phyloP scores from a whole-genome alignment of 805 yeast genomes.

The Vanderwaltozyma tropicalis region DNA sequence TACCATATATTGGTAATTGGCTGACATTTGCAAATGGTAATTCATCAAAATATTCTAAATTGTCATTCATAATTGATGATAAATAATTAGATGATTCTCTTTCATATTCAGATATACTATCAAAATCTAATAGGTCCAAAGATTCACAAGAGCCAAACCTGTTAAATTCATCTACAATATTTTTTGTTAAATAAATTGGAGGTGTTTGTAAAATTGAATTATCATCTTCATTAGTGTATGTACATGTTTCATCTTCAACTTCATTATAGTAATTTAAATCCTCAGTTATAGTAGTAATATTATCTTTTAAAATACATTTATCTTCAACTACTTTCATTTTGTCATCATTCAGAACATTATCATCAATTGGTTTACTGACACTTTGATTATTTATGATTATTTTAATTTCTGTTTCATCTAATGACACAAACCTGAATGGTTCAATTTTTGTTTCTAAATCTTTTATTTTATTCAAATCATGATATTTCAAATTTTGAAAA shows the following conservation, averaged over 20 bases:
- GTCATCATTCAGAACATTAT: not conserved
- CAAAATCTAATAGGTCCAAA: not conserved
- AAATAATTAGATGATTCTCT: not conserved
- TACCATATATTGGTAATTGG: too few relatives aligned
- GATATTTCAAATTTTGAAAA: slow-evolving; percentile 5
- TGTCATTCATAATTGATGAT: not conserved
- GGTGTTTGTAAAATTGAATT: slow-evolving; percentile 6
- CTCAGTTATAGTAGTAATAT: not conserved
- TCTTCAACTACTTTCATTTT: not conserved
- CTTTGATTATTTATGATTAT: not conserved
- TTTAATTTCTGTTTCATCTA: slow-evolving; percentile 1
- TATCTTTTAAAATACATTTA: not conserved
- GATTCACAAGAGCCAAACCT: not conserved
- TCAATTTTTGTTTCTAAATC: not conserved
- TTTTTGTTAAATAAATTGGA: slow-evolving; percentile 6
- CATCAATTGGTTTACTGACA: not conserved
- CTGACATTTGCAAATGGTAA: too few relatives aligned
- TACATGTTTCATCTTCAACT: not conserved
- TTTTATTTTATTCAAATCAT: slow-evolving; percentile 3
- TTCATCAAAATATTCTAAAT: too few relatives aligned
- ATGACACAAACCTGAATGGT: slow-evolving; percentile 1
- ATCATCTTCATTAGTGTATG: not conserved
- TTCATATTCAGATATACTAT: not conserved
- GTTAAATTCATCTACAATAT: not conserved
- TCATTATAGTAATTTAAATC: not conserved